Conservation (phyloP, 208 protist genomes). For the Porcisia deanei region DNA sequence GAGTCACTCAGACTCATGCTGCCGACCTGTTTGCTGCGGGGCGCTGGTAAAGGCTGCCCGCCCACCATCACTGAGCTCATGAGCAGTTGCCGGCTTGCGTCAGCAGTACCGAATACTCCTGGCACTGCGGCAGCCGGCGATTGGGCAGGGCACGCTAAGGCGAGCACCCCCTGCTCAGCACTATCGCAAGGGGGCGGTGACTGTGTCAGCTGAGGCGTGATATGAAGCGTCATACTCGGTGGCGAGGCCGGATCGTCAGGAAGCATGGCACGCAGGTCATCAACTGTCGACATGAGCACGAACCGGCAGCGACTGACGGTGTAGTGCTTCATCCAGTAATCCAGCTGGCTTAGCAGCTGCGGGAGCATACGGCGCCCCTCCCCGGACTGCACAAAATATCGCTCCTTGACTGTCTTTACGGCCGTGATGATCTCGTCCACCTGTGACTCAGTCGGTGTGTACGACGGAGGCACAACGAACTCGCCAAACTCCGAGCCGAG, state of each 20-base stretch:
- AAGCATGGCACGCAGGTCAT: constrained; percentile 36
- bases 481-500: constrained; percentile 46
- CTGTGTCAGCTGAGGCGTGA: constrained; percentile 6
- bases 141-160: background rate
- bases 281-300: constrained; percentile 60
- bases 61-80: constrained; percentile 35
- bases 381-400: constrained; percentile 48
- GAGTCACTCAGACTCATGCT: constrained; percentile 23
- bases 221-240: background rate
- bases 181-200: constrained; percentile 1
- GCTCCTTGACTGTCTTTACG: constrained; percentile 41
- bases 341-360: constrained; percentile 41
- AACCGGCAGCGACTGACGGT: constrained; percentile 65
- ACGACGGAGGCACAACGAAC: constrained; percentile 52
- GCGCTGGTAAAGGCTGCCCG: constrained; percentile 47
- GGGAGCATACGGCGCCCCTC: constrained; percentile 45
- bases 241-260: constrained; percentile 15
- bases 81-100: constrained; percentile 9
- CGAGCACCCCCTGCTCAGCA: background rate
- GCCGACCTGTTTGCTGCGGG: constrained; percentile 38
- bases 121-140: background rate
- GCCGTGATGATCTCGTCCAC: constrained; percentile 71
- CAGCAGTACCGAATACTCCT: background rate
- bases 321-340: constrained; percentile 70
- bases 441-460: constrained; percentile 69